Evolutionary conservation across 2,329 filamentous ascomycete species (phyloP), one percentile per base, ranked within the genome.

Genomic region (Thielaviopsis punctulata): DNA sequence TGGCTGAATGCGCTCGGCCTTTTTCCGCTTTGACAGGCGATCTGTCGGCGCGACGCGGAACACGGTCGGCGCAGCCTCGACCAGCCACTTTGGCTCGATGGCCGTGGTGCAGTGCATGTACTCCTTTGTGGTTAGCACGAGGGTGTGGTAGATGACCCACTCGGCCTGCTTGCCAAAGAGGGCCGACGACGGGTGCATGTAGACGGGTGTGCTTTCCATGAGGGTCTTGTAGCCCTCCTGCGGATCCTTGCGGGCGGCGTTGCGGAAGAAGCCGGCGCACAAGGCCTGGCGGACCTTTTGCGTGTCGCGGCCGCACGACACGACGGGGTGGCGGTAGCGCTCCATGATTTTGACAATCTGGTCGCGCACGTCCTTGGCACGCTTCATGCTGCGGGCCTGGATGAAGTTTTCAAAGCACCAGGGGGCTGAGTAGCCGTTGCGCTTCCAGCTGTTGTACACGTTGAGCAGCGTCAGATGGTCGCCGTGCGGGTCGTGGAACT

Each of bases 341-440:
- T 92, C 79, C 83, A 98, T 93, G 65, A 98, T 96, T 59, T 85
- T 86, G 51, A 90, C 78, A 2, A 98, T 75, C 66, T 98, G 92
- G 56, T 93, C 83, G 18, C 92, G 80, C 0, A 98, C 88, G 63
- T 98, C 92, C 64, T 90, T 86, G 9, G 87, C 89, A 10, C 90
- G 82, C 54, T 80, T 78, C 77, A 98, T 95, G 30, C 81, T 82
- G 1, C 89, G 79, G 4, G 87, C 88, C 63, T 96, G 89, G 63
- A 98, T 92, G 64, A 94, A 98, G 66, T 98, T 95, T 62, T 98
- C 93, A 59, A 87, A 90, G 63, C 92, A 96, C 92, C 92, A 98
- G 0, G 89, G 81, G 53, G 80, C 86, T 48, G 80, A 84, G 67
- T 79, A 94, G 6, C 82, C 82, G 57, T 80, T 84, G 45, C 82